Percentiles rank a stretch among this genome's conserved stretches.
Evolutionary conservation across 768 basidiomycete genomes (phyloP).

Genomic region (Phylloporus rhodoxanthus): DNA sequence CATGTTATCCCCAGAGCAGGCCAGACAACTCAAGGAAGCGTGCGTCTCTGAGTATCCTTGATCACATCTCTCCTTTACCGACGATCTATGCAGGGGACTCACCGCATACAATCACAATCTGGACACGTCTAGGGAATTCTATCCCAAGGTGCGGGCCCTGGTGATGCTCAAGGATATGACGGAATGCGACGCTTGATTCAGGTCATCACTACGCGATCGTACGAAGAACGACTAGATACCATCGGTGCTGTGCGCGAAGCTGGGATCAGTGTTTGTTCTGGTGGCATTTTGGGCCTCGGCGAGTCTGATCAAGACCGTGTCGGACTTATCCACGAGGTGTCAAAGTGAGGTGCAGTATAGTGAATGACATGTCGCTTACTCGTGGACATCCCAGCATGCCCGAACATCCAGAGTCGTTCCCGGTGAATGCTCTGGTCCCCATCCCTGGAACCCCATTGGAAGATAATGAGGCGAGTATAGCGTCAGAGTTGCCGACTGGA

Average conservation of each 20-base stretch:
- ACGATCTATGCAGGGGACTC: slow-evolving; percentile 53
- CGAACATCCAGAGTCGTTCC: slow-evolving; percentile 98
- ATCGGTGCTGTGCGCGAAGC: slow-evolving; percentile 88
- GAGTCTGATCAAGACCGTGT: slow-evolving; percentile 87
- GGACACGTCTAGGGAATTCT: slow-evolving; percentile 95
- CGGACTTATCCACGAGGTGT: slow-evolving; percentile 89
- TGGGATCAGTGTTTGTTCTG: slow-evolving; percentile 95
- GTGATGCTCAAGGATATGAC: not conserved
- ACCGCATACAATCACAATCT: slow-evolving; percentile 99
- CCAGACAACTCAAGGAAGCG: slow-evolving; percentile 88
- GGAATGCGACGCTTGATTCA: slow-evolving; percentile 27
- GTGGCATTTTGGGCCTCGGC: slow-evolving; percentile 92
- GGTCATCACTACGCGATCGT: slow-evolving; percentile 94
- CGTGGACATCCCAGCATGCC: slow-evolving; percentile 56
- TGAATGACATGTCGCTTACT: slow-evolving; percentile 4
- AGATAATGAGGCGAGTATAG: slow-evolving; percentile 64
- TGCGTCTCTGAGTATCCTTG: slow-evolving; percentile 34
- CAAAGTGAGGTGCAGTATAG: slow-evolving; percentile 51
- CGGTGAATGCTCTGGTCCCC: slow-evolving; percentile 94
- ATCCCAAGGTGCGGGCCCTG: slow-evolving; percentile 64
- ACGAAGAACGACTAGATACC: slow-evolving; percentile 88
- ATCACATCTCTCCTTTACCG: not conserved
- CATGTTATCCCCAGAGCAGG: slow-evolving; percentile 94
- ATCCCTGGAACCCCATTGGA: slow-evolving; percentile 93
- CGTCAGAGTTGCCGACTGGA: not conserved